phyloP scores from a whole-genome alignment of 164 flowering plant genomes.

The Vitis amurensis region DNA sequence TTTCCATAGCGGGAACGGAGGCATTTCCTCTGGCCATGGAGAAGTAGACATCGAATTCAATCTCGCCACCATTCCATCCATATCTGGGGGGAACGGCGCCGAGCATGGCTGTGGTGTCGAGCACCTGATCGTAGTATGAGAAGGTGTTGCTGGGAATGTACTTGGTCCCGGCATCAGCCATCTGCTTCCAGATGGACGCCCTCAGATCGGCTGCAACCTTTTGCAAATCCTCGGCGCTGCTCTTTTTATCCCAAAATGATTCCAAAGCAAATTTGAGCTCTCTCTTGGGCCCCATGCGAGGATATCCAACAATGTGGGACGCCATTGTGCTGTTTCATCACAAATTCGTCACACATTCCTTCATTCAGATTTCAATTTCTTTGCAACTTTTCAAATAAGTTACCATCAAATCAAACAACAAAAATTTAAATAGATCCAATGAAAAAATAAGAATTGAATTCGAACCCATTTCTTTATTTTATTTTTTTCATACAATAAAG shows the following conservation, averaged over 20 bases:
- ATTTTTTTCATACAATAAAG: no score
- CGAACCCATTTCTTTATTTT: no score
- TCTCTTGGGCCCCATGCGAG: constrained; percentile 84
- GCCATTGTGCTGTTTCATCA: constrained; percentile 54
- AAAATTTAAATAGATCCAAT: no score
- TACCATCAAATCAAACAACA: no score
- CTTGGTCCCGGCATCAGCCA: constrained; percentile 67
- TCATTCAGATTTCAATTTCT: neutral
- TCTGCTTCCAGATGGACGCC: constrained; percentile 77
- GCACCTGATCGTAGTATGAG: constrained; percentile 69
- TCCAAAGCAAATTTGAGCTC: constrained; percentile 88
- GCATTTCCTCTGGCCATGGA: constrained; percentile 89
- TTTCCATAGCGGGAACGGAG: constrained; percentile 79
- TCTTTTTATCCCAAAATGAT: constrained; percentile 84
- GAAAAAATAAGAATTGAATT: no score
- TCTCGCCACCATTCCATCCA: constrained; percentile 70
- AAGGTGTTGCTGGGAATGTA: constrained; percentile 78
- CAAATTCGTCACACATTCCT: neutral
- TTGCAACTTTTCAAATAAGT: no score
- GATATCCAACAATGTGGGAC: constrained; percentile 87
- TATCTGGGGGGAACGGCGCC: constrained; percentile 79
- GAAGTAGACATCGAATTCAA: constrained; percentile 69
- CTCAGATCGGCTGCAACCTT: constrained; percentile 69
- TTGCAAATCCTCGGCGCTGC: constrained; percentile 63
- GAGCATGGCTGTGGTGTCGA: constrained; percentile 75